phyloP scores from a whole-genome alignment of 768 basidiomycete genomes.

The Podaxis sp. region DNA sequence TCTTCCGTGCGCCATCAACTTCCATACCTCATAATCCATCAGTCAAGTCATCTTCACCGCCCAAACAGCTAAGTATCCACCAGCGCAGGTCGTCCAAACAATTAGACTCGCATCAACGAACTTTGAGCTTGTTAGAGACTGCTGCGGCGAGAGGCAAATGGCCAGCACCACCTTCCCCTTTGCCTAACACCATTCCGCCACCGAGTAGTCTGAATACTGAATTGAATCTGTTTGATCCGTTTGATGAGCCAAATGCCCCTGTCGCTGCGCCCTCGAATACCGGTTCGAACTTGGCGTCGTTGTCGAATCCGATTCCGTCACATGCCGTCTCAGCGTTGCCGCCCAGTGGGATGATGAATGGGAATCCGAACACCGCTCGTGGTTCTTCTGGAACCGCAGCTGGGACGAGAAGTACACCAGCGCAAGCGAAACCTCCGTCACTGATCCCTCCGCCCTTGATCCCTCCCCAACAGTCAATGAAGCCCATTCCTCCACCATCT shows the following conservation, averaged over 20 bases:
- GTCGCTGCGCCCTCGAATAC: background rate
- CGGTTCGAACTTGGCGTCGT: background rate
- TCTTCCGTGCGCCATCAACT: background rate
- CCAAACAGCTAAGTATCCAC: conserved; percentile 11
- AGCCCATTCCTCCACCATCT: conserved; percentile 15
- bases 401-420: conserved; percentile 12
- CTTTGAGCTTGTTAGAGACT: conserved; percentile 50
- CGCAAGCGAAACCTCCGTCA: conserved; percentile 8
- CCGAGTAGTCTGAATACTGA: conserved; percentile 9
- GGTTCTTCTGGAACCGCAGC: background rate
- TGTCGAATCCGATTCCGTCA: background rate
- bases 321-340: background rate
- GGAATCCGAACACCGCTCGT: background rate
- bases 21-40: conserved; percentile 4
- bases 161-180: conserved; percentile 31
- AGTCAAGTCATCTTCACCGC: conserved; percentile 1
- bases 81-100: conserved; percentile 29
- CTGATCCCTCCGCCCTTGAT: conserved; percentile 1
- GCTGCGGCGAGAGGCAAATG: conserved; percentile 51
- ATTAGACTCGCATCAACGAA: conserved; percentile 47
- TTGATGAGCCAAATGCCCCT: background rate
- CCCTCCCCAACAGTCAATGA: background rate
- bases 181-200: conserved; percentile 22
- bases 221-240: conserved; percentile 4
- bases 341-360: background rate